Evolutionary conservation across 2,329 filamentous ascomycete species (phyloP), one percentile per base, ranked within the genome.

Genomic region (Corinectria fuckeliana): DNA sequence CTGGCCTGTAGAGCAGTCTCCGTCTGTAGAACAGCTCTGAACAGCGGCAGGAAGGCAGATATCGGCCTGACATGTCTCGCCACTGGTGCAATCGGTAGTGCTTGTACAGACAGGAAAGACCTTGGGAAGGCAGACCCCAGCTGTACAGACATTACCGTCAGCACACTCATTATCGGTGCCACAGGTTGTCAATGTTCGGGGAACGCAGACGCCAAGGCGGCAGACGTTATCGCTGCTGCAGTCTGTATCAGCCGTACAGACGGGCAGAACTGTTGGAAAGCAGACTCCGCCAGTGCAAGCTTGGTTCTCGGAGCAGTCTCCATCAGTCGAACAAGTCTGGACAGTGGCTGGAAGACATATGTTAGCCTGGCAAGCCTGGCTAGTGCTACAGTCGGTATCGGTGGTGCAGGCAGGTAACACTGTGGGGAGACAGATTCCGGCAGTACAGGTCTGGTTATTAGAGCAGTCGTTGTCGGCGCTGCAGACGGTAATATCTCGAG

Each of bases 191-290:
- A 32, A 8, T 8, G 8, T 14, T 13, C 3, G 1, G 1, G 50
- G 50, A 8, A 52, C 21, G 34, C 50, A 58, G 10, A 53, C 49
- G 1, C 44, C 49, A 23, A 58, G 50, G 6, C 56, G 25, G 13
- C 56, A 58, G 20, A 58, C 45, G 1, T 26, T 4, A 8, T 16
- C 20, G 21, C 20, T 16, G 3, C 28, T 21, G 8, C 53, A 56
- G 3, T 23, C 38, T 11, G 26, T 26, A 18, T 56, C 53, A 2
- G 36, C 42, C 1, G 45, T 50, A 16, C 53, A 56, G 2, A 25
- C n/a, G 13, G 53, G 45, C 4, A 56, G 32, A 5, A 50, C 6
- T 10, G 39, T 26, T 13, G 53, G 53, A 11, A 56, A 36, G 23
- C 53, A 56, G 4, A 56, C 18, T 20, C 53, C 53, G 5, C 10